Evolutionary conservation across 345 rosid genomes (phyloP).

Genomic region (Microthlaspi erraticum): DNA sequence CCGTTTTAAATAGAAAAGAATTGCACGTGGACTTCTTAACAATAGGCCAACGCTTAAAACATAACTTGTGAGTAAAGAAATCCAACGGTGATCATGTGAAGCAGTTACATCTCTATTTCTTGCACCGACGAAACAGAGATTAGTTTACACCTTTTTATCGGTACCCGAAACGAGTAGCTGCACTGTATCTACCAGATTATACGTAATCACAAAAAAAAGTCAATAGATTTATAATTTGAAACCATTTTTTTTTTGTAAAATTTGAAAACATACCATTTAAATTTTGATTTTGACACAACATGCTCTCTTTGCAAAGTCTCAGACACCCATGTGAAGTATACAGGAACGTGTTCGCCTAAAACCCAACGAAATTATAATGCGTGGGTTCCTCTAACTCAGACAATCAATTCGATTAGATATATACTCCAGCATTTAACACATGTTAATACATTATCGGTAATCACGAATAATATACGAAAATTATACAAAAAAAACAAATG

Average conservation of each 20-base stretch:
- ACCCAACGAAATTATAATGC: conserved; percentile 7
- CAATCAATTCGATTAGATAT: background rate
- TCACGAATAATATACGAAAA: background rate
- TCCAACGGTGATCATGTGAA: conserved; percentile 34
- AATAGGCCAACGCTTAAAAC: conserved; percentile 12
- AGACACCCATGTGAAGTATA: background rate
- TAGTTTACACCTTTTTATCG: conserved; percentile 15
- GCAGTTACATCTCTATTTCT: conserved; percentile 29
- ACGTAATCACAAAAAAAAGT: background rate
- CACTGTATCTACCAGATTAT: background rate
- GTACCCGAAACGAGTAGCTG: background rate
- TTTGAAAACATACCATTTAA: too few species aligned
- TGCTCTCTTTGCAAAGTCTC: background rate
- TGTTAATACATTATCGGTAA: background rate
- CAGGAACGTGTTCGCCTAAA: background rate
- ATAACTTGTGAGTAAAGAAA: conserved; percentile 13
- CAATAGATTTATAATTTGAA: too few species aligned
- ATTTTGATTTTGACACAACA: too few species aligned
- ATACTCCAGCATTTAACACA: background rate
- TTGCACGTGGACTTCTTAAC: conserved; percentile 11
- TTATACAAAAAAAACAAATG: background rate
- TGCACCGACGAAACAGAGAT: conserved; percentile 29
- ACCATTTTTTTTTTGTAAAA: too few species aligned
- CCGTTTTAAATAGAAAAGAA: background rate
- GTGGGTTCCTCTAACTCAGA: background rate